Percentiles rank a stretch among this genome's conserved stretches.
These are phyloP conservation scores for Metschnikowia baotianmanensis DNA, from an alignment of 805 yeast species.

Conservation along the genomic window DNA sequence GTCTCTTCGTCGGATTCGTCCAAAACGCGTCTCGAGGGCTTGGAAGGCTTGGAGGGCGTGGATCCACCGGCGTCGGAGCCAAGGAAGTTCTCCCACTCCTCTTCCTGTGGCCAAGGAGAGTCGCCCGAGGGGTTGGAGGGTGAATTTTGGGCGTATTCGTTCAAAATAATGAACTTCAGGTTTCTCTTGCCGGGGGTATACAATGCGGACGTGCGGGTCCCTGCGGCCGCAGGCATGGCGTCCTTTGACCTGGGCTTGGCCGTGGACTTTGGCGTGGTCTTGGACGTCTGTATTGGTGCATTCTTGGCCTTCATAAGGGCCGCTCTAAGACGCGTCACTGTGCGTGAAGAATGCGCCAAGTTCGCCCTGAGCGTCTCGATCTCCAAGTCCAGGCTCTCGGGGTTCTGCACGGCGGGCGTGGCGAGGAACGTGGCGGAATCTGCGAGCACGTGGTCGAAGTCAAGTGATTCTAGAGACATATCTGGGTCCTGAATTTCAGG, in stretches of 20 bases:
- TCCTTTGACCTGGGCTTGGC: slow-evolving; percentile 17
- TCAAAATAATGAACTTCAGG: slow-evolving; percentile 31
- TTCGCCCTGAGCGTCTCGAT: slow-evolving; percentile 65
- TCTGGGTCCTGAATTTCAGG: slow-evolving; percentile 3
- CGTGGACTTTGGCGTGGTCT: slow-evolving; percentile 22
- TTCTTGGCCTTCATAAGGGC: slow-evolving; percentile 43
- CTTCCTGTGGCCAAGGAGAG: slow-evolving; percentile 19
- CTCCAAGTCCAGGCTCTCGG: slow-evolving; percentile 50
- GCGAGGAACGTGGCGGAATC: slow-evolving; percentile 24
- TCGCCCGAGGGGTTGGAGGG: slow-evolving; percentile 11
- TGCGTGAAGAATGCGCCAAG: slow-evolving; percentile 60
- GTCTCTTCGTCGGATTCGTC: slow-evolving; percentile 17
- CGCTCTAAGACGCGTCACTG: slow-evolving; percentile 58
- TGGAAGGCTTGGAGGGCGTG: slow-evolving; percentile 25
- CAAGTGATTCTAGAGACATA: slow-evolving; percentile 22
- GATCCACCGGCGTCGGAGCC: slow-evolving; percentile 25
- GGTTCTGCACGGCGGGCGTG: slow-evolving; percentile 27
- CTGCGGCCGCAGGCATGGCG: slow-evolving; percentile 11
- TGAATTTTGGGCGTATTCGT: slow-evolving; percentile 23
- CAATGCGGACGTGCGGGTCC: slow-evolving; percentile 23
- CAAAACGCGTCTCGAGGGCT: slow-evolving; percentile 18
- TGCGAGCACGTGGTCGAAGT: slow-evolving; percentile 32
- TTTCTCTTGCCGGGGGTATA: slow-evolving; percentile 37
- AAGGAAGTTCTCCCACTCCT: slow-evolving; percentile 40
- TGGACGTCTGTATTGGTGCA: slow-evolving; percentile 24